These are phyloP conservation scores for Myrmaecium sp. DNA, from an alignment of 2,329 filamentous ascomycete genomes.

Conservation along the genomic window DNA sequence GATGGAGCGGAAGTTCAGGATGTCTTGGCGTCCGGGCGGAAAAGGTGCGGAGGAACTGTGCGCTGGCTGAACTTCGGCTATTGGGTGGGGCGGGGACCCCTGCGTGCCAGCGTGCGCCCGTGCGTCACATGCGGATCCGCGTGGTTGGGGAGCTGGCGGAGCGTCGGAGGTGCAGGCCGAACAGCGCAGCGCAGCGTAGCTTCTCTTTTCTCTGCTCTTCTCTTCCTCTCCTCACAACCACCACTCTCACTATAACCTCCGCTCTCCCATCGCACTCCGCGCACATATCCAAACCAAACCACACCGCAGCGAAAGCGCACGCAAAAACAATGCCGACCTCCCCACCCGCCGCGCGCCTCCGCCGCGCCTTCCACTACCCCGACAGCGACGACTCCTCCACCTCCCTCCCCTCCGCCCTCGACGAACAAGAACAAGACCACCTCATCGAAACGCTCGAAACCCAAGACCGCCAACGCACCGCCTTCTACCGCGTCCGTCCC, in stretches of 20 bases:
- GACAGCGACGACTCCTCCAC: too few relatives aligned
- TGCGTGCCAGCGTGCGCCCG: background rate
- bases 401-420: constrained; percentile 7
- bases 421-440: constrained; percentile 43
- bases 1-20: constrained; percentile 1
- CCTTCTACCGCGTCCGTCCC: constrained; percentile 15
- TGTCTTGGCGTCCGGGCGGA: background rate
- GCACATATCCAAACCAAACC: background rate
- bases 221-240: background rate
- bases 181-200: too few relatives aligned
- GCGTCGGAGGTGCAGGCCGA: too few relatives aligned
- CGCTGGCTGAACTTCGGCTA: constrained; percentile 1
- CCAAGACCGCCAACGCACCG: constrained; percentile 30
- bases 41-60: constrained; percentile 1
- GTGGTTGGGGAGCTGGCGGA: background rate
- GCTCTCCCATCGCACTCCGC: constrained; percentile 2
- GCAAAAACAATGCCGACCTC: constrained; percentile 10
- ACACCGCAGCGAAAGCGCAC: constrained; percentile 11
- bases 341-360: too few relatives aligned
- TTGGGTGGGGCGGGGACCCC: background rate
- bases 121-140: background rate
- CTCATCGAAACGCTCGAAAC: constrained; percentile 39
- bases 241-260: background rate
- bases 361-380: too few relatives aligned
- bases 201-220: background rate